Base-by-base conservation (phyloP, 371 early-diverging fungal genomes). In the Saksenaea vasiformis region DNA sequence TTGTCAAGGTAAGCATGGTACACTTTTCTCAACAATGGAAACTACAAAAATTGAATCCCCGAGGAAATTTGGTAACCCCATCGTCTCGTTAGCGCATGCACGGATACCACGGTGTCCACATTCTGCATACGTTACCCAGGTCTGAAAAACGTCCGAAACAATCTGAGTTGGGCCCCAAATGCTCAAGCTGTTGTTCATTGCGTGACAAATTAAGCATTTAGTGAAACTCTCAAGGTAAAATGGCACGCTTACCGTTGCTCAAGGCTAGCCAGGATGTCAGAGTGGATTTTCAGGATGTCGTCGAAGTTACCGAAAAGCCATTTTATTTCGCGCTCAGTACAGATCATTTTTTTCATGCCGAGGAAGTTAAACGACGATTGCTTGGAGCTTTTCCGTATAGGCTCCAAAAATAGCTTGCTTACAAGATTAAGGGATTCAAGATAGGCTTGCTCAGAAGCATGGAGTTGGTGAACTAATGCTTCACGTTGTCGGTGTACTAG, bases 151-250 rank as follows among this genome's bases (percentile, higher is more conserved):
- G 58, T 82, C 82, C 56, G 77, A 77, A 39, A 79, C 75, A 47
- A 82, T 79, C 62, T 82, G 82, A n/a, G 79, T 79, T 26, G 82
- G 82, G n/a, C 82, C 82, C 78, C 77, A 82, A 60, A 79, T 77
- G 38, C 62, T 67, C 24, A 80, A 62, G 2, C 80, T 80, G 58
- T 53, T 22, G 24, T 47, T 47, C 51, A 9, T 19, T 22, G 51
- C 15, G 14, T 5, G 11, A 1, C 28, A 17, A 47, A 47, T 47
- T 47, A 47, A 22, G 51, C 22, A 47, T 11, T 41, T 14, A 31
- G 59, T 58, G 37, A 54, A 65, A 13, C 61, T 61, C 10, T 61
- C 10, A n/a, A 53, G 27, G 31, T 26, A 56, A 26, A 15, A 10
- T 54, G n/a, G 54, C 26, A 22, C 31, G 9, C 17, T 64, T 71